Conservation (phyloP, 257 asterid genomes). For the Scutellaria galericulata region DNA sequence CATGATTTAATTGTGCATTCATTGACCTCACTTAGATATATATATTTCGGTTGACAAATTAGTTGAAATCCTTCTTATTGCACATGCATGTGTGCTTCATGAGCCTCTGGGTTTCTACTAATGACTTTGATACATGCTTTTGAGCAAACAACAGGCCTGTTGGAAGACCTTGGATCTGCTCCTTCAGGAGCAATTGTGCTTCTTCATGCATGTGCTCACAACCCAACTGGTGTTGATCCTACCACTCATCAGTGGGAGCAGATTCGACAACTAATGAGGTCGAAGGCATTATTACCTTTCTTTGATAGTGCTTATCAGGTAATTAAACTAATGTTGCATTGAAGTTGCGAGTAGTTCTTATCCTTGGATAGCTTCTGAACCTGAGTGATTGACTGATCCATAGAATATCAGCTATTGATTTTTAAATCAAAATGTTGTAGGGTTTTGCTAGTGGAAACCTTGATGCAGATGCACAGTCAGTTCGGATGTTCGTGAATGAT, state of each 20-base stretch:
- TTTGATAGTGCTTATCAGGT: conserved; percentile 99
- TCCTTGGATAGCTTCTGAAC: conserved; percentile 22
- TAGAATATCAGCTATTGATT: conserved; percentile 25
- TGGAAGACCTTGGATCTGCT: conserved; percentile 97
- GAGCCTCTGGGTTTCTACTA: background rate
- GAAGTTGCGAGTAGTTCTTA: conserved; percentile 8
- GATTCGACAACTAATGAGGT: conserved; percentile 83
- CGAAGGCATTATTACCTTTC: conserved; percentile 85
- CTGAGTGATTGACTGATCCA: conserved; percentile 8
- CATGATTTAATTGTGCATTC: conserved; percentile 1
- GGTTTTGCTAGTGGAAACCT: conserved; percentile 99
- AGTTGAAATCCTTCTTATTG: conserved; percentile 6
- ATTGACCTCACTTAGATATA: background rate
- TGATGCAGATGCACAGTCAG: conserved; percentile 86
- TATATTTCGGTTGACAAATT: background rate
- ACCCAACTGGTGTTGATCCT: conserved; percentile 99
- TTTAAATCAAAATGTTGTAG: conserved; percentile 41
- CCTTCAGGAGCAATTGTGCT: conserved; percentile 94
- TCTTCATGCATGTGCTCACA: conserved; percentile 98
- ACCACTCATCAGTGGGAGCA: conserved; percentile 93
- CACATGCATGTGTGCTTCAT: conserved; percentile 1
- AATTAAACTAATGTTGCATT: conserved; percentile 24
- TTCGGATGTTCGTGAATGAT: conserved; percentile 82
- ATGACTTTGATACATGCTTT: conserved; percentile 2
- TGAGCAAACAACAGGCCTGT: conserved; percentile 62